Evolutionary conservation across 1,139 yeast species (phyloP), one percentile per base, ranked within the genome.

Genomic region (Diutina pseudorugosa): DNA sequence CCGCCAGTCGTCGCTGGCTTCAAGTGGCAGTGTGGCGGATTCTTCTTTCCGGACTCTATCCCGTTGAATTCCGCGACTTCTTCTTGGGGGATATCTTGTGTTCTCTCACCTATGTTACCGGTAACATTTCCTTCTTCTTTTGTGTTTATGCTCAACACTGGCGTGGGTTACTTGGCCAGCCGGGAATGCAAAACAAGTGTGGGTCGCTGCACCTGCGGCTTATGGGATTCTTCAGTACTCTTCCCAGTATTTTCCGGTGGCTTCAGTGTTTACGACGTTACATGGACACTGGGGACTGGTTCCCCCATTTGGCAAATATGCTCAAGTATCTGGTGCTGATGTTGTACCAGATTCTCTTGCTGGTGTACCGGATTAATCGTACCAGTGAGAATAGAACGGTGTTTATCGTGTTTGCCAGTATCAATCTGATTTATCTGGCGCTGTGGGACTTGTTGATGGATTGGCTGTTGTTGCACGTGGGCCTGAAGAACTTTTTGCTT

Each of bases 251-350:
- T 48, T 89, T 95, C 89, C 85, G 99, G 69, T 79, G 86, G 53
- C 65, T 91, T 53, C 99, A 93, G 65, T 93, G 98, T 67, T 65
- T 85, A 33, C 73, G 99, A 60, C 95, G 99, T 77, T 93, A 77
- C 65, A 79, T 83, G 51, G 99, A 93, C 63, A 85, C 97, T 0
- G 93, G 95, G 1, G 96, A 91, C 62, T 84, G 91, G 86, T 94
- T 93, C 63, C 99, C 99, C 1, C 99, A 93, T 74, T 69, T 93
- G 56, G 93, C 96, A n/a, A 93, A 93, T 62, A 88, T 89, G 75
- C 61, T 73, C 48, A 93, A 93, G 65, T 93, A 91, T 64, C 62
- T 77, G 1, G 68, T 85, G 41, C 77, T 90, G 1, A 76, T 87
- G 2, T 59, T 79, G 25, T 89, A 87, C 66, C 84, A 87, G 65